Evolutionary conservation across 2,329 filamentous ascomycete genomes (phyloP).

Genomic region (Cladophialophora yegresii): DNA sequence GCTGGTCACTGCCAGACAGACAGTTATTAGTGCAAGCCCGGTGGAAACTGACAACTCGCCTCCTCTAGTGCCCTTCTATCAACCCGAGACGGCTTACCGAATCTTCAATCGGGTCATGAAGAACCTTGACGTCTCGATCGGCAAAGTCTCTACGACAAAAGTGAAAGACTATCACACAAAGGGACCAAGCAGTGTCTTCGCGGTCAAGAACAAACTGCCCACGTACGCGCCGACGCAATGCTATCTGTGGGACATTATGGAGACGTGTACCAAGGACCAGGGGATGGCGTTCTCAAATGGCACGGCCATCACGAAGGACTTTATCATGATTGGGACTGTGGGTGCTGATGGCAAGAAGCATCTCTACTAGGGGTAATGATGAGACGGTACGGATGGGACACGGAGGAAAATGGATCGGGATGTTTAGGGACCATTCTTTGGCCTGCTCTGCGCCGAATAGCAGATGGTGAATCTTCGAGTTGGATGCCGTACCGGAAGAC

Average conservation of each 20-base stretch:
- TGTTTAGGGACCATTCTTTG: background rate
- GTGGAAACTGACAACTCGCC: background rate
- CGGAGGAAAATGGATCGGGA: background rate
- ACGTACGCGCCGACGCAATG: slow-evolving; percentile 47
- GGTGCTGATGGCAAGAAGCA: background rate
- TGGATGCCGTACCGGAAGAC: no score
- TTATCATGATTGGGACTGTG: slow-evolving; percentile 43
- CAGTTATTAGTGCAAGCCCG: no score
- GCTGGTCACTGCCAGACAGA: no score
- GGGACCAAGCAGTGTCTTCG: slow-evolving; percentile 20
- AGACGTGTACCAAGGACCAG: slow-evolving; percentile 51
- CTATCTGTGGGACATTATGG: slow-evolving; percentile 47
- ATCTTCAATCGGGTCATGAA: slow-evolving; percentile 58
- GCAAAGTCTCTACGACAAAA: slow-evolving; percentile 46
- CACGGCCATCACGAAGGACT: slow-evolving; percentile 51
- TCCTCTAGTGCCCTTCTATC: slow-evolving; percentile 52
- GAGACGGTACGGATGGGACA: background rate
- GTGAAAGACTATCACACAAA: slow-evolving; percentile 43
- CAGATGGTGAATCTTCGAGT: background rate
- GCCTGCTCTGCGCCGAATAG: background rate
- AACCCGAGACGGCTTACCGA: slow-evolving; percentile 57
- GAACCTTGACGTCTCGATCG: slow-evolving; percentile 58
- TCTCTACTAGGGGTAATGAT: background rate
- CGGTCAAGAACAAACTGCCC: slow-evolving; percentile 42
- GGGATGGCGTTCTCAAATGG: slow-evolving; percentile 47